Percentiles rank a stretch among this genome's conserved stretches.
phyloP scores from a whole-genome alignment of 176 grass and related monocot species.

The Zizania latifolia region DNA sequence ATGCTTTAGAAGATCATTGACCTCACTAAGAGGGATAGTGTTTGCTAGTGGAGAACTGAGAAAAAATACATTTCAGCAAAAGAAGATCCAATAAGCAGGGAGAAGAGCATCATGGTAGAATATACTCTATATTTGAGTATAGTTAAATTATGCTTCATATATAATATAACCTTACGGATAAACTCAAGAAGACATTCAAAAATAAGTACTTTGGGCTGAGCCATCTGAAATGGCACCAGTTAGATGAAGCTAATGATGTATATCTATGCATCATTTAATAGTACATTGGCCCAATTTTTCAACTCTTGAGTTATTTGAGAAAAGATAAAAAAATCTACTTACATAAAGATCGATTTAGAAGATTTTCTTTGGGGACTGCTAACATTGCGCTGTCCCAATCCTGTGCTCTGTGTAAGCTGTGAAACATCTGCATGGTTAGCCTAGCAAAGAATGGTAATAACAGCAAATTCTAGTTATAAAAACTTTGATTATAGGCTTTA shows the following conservation, averaged over 20 bases:
- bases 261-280: neutral
- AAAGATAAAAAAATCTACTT: slow-evolving; percentile 6
- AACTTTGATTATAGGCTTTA: neutral
- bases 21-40: slow-evolving; percentile 40
- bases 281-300: slow-evolving; percentile 1
- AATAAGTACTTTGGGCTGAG: neutral
- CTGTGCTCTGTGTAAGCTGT: slow-evolving; percentile 22
- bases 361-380: slow-evolving; percentile 30
- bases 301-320: neutral
- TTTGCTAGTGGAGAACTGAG: slow-evolving; percentile 64
- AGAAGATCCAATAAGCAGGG: slow-evolving; percentile 17
- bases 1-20: slow-evolving; percentile 42
- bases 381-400: slow-evolving; percentile 33
- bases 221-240: neutral
- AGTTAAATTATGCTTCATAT: neutral
- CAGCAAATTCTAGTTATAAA: slow-evolving; percentile 1
- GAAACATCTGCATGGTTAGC: slow-evolving; percentile 30
- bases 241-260: neutral
- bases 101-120: slow-evolving; percentile 24
- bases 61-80: slow-evolving; percentile 17
- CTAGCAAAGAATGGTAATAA: slow-evolving; percentile 18
- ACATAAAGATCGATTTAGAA: slow-evolving; percentile 28
- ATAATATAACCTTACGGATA: neutral
- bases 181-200: neutral
- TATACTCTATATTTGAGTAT: slow-evolving; percentile 5